A percentile compares a stretch with the other conserved stretches of the same genome.
Evolutionary conservation across 208 protist genomes (phyloP).

Genomic region (Strigomonas galati): DNA sequence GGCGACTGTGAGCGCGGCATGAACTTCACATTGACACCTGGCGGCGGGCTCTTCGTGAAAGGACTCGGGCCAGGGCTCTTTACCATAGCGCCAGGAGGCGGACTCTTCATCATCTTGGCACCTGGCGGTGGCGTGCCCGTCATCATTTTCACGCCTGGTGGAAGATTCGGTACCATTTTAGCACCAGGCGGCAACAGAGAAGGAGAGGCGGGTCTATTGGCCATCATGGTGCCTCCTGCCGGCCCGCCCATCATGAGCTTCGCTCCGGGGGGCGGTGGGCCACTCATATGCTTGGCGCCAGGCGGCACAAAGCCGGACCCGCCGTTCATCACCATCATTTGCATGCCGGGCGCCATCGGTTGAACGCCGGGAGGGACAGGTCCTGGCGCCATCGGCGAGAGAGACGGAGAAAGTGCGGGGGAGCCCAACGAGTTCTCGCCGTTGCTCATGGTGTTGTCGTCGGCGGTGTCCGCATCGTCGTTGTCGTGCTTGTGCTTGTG

Average conservation of each 20-base stretch:
- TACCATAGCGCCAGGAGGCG: too few relatives aligned
- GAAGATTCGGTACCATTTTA: not conserved
- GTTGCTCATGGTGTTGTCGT: too few relatives aligned
- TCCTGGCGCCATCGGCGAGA: too few relatives aligned
- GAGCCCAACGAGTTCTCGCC: too few relatives aligned
- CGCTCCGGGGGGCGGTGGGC: slow-evolving; percentile 35
- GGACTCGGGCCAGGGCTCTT: too few relatives aligned
- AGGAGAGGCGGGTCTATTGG: too few relatives aligned
- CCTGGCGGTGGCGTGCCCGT: slow-evolving; percentile 11
- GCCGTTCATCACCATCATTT: not conserved
- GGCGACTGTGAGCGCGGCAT: slow-evolving; percentile 37
- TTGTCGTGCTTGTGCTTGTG: slow-evolving; percentile 7
- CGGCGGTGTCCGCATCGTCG: not conserved
- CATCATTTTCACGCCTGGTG: slow-evolving; percentile 21
- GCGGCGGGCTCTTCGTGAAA: not conserved
- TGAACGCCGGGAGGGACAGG: slow-evolving; percentile 10
- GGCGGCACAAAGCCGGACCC: slow-evolving; percentile 15
- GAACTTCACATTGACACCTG: slow-evolving; percentile 40
- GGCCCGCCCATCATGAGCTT: slow-evolving; percentile 30
- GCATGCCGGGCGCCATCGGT: not conserved
- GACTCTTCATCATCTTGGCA: slow-evolving; percentile 1
- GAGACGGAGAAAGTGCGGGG: too few relatives aligned
- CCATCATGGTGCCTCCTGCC: too few relatives aligned
- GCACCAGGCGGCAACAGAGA: too few relatives aligned
- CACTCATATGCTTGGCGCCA: slow-evolving; percentile 42